A percentile compares a stretch with the other conserved stretches of the same genome.
Evolutionary conservation across 371 early-diverging fungal species (phyloP).

Genomic region (Vittaforma corneae): DNA sequence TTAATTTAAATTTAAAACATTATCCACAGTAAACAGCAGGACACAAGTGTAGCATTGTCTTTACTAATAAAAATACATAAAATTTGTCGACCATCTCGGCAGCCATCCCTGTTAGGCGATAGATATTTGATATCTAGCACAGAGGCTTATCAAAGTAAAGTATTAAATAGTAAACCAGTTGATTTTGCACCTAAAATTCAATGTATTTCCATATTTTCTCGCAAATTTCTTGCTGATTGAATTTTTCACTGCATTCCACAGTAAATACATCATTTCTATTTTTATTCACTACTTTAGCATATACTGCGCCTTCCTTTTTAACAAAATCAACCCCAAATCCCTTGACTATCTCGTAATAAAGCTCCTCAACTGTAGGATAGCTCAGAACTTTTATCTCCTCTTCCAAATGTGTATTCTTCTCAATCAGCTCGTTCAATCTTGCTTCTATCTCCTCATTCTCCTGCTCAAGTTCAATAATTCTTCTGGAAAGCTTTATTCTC

Average conservation of each 20-base stretch:
- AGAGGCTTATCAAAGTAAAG: too few relatives aligned
- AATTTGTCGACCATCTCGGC: too few relatives aligned
- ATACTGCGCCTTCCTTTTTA: constrained; percentile 4
- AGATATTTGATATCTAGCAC: too few relatives aligned
- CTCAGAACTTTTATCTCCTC: constrained; percentile 10
- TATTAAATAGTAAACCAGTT: too few relatives aligned
- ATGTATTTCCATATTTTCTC: constrained; percentile 21
- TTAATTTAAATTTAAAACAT: too few relatives aligned
- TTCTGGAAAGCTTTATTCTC: constrained; percentile 25
- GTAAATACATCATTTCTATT: constrained; percentile 37
- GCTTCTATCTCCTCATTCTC: constrained; percentile 32
- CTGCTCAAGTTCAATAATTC: constrained; percentile 33
- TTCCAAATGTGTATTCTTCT: constrained; percentile 7
- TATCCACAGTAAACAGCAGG: too few relatives aligned
- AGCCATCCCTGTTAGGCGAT: too few relatives aligned
- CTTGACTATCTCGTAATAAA: constrained; percentile 44
- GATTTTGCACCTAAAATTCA: not conserved
- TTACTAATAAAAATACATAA: too few relatives aligned
- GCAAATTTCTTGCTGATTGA: constrained; percentile 20
- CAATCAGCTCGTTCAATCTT: constrained; percentile 5
- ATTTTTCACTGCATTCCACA: constrained; percentile 9
- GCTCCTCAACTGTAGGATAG: constrained; percentile 23
- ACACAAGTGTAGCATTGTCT: too few relatives aligned
- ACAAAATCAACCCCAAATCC: constrained; percentile 47
- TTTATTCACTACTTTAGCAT: constrained; percentile 19